Evolutionary conservation across 2,329 filamentous ascomycete species (phyloP).

Genomic region (Coccinonectria pachysandricola): DNA sequence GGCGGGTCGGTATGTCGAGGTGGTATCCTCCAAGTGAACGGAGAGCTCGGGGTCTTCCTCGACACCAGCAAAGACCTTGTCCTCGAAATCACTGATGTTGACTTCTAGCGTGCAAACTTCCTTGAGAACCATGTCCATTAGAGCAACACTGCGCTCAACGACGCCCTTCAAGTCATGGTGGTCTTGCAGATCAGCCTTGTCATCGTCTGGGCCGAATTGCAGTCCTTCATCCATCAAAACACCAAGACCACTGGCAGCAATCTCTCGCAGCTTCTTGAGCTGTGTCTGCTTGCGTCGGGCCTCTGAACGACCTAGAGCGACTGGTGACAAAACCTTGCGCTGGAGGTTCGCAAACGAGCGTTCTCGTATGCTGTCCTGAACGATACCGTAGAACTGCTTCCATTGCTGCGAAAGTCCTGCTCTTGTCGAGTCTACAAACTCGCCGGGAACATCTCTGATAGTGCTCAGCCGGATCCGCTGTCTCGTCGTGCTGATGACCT

Average conservation of each 20-base stretch:
- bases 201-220: constrained; percentile 52
- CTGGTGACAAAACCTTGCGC: constrained; percentile 62
- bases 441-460: constrained; percentile 18
- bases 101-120: constrained; percentile 57
- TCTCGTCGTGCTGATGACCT: constrained; percentile 56
- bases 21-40: constrained; percentile 37
- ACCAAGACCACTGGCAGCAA: constrained; percentile 78
- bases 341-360: constrained; percentile 62
- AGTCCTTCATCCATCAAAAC: constrained; percentile 81
- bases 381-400: constrained; percentile 69
- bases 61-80: constrained; percentile 53
- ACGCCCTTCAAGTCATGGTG: constrained; percentile 54
- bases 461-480: constrained; percentile 30
- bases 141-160: constrained; percentile 66
- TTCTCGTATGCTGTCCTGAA: constrained; percentile 64
- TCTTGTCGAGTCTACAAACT: constrained; percentile 26
- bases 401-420: constrained; percentile 41
- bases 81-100: constrained; percentile 53
- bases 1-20: constrained; percentile 38
- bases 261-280: constrained; percentile 62
- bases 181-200: constrained; percentile 42
- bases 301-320: constrained; percentile 65
- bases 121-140: constrained; percentile 78
- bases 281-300: constrained; percentile 63
- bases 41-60: constrained; percentile 51